Conservation (phyloP, 352 stramenopile genomes). For the Globisporangium middletonii region DNA sequence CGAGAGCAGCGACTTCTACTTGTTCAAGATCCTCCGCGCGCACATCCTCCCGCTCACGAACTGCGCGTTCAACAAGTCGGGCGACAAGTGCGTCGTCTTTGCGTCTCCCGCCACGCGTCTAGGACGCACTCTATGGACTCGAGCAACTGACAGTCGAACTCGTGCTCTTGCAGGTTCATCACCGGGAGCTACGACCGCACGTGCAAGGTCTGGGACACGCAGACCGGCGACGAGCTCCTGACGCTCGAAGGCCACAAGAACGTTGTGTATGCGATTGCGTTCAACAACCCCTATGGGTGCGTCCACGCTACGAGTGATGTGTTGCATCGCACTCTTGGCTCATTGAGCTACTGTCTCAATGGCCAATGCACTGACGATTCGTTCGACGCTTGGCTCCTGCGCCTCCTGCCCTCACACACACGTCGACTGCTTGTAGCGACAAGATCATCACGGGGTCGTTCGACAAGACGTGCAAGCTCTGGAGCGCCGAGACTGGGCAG, state of each 20-base stretch:
- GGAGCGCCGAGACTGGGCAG: constrained; percentile 91
- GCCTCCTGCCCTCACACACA: not conserved
- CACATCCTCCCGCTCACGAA: constrained; percentile 96
- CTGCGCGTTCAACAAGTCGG: constrained; percentile 96
- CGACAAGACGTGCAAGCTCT: constrained; percentile 96
- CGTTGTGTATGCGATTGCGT: constrained; percentile 95
- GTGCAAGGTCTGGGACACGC: constrained; percentile 95
- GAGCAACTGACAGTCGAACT: not conserved
- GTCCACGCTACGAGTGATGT: not conserved
- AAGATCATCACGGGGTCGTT: constrained; percentile 96
- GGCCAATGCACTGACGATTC: not conserved
- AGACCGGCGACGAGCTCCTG: constrained; percentile 91
- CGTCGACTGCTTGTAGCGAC: constrained; percentile 30
- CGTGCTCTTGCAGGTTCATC: constrained; percentile 75
- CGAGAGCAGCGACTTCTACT: constrained; percentile 93
- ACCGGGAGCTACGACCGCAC: constrained; percentile 94
- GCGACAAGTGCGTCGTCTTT: constrained; percentile 77
- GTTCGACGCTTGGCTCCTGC: not conserved
- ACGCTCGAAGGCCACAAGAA: constrained; percentile 95
- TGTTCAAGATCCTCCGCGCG: constrained; percentile 94
- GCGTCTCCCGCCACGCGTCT: not conserved
- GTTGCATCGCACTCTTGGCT: not conserved
- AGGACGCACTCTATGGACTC: not conserved
- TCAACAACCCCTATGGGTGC: constrained; percentile 96
- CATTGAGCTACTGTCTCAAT: not conserved